These are phyloP conservation scores for Paratinospora sagittata DNA, from an alignment of 164 flowering plant genomes.

Conservation along the genomic window DNA sequence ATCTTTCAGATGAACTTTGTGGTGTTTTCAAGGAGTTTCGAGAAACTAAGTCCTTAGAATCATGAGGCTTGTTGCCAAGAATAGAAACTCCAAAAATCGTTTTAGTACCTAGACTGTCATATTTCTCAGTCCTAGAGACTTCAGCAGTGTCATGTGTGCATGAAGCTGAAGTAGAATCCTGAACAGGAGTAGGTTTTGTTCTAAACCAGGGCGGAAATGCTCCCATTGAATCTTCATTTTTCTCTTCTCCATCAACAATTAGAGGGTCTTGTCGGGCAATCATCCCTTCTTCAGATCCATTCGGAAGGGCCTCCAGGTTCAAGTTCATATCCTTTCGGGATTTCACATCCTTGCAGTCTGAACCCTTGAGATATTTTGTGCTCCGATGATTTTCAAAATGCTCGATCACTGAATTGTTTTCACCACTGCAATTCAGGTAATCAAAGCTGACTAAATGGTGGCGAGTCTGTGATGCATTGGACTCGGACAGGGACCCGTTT, in stretches of 20 bases:
- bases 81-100: conserved; percentile 66
- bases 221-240: conserved; percentile 19
- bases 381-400: conserved; percentile 17
- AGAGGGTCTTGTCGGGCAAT: conserved; percentile 18
- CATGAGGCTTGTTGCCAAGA: conserved; percentile 31
- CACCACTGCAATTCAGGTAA: conserved; percentile 9
- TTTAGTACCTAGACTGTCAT: conserved; percentile 20
- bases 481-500: conserved; percentile 15
- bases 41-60: conserved; percentile 25
- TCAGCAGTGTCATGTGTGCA: conserved; percentile 21
- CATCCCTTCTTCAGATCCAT: conserved; percentile 21
- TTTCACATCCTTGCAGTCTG: conserved; percentile 29
- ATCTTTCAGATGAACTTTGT: conserved; percentile 16
- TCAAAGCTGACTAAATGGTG: conserved; percentile 26
- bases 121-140: conserved; percentile 18
- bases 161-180: conserved; percentile 21
- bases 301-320: conserved; percentile 32
- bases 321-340: conserved; percentile 29
- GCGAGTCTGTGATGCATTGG: conserved; percentile 19
- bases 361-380: conserved; percentile 23
- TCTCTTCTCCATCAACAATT: conserved; percentile 24
- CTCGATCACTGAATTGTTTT: conserved; percentile 19
- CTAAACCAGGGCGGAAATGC: conserved; percentile 36
- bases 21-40: conserved; percentile 15
- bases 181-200: conserved; percentile 14